Evolutionary conservation across 2,329 filamentous ascomycete species (phyloP), one percentile per base, ranked within the genome.

Genomic region (Cadophora sp.): DNA sequence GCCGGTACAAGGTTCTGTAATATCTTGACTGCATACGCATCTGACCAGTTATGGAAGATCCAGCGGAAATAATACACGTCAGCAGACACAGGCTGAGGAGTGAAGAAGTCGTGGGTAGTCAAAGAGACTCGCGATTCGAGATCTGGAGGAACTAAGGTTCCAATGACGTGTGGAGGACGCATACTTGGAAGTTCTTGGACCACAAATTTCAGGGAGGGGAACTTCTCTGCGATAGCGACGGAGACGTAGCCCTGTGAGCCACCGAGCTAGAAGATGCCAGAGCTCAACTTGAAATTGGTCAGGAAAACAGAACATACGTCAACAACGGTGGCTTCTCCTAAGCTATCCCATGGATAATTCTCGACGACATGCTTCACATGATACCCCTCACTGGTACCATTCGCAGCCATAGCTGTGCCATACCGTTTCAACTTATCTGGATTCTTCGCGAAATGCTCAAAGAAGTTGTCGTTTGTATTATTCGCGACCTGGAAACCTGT

Each of bases 71-170:
- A n/a, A n/a, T n/a, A n/a, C n/a, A n/a, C n/a, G n/a, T n/a, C n/a
- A n/a, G n/a, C n/a, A n/a, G n/a, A n/a, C n/a, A 81, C 73, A 2
- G 80, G 78, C 71, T 84, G 82, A 6, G 78, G 78, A 4, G 75
- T 72, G 73, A 84, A 83, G 71, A 84, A 80, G 71, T 83, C 79
- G 72, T 85, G 80, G 2, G 70, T 75, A 65, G 75, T 74, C 71
- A 77, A 71, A 4, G 33, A 51, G 8, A 78, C 66, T 36, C 74
- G 69, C 22, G 60, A 59, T n/a, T 66, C 66, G 2, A 75, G 63
- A 1, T 70, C 58, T 48, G 65, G 45, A 9, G 71, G 55, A 1
- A 81, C 81, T 11, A 58, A 41, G 7, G 41, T 36, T 22, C 45
- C 33, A 24, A 74, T 75, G 0, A 82, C 81, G 3, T 80, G 81